Percentiles rank a stretch among this genome's conserved stretches.
Conservation (phyloP, 164 flowering plant genomes). For the Piper betle region DNA sequence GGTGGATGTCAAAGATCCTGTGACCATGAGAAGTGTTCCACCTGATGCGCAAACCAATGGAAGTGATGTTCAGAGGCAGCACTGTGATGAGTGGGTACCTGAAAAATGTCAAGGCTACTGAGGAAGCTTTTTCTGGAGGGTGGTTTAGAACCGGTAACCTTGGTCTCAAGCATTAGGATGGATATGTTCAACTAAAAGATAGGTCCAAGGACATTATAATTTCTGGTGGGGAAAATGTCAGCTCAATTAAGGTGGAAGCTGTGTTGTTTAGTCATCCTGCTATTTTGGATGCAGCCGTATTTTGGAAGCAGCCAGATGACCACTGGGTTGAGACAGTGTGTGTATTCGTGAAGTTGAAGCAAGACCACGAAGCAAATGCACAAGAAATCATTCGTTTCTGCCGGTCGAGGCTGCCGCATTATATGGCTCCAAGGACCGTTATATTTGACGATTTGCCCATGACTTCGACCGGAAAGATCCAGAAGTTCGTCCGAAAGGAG, state of each 20-base stretch:
- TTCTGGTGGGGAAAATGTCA: slow-evolving; percentile 29
- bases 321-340: slow-evolving; percentile 37
- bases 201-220: slow-evolving; percentile 37
- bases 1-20: slow-evolving; percentile 53
- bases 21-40: slow-evolving; percentile 48
- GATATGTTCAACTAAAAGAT: slow-evolving; percentile 45
- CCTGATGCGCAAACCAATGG: slow-evolving; percentile 43
- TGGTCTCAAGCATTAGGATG: slow-evolving; percentile 36
- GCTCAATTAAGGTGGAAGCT: slow-evolving; percentile 52
- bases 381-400: slow-evolving; percentile 45
- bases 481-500: slow-evolving; percentile 34
- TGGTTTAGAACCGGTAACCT: slow-evolving; percentile 58
- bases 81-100: slow-evolving; percentile 63
- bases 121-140: slow-evolving; percentile 43
- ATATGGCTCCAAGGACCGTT: slow-evolving; percentile 44
- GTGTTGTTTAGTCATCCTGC: slow-evolving; percentile 40
- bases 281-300: slow-evolving; percentile 54
- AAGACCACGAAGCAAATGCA: slow-evolving; percentile 12
- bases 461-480: slow-evolving; percentile 42
- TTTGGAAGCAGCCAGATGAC: slow-evolving; percentile 32
- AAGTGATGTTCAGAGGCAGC: slow-evolving; percentile 66
- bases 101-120: slow-evolving; percentile 28
- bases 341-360: slow-evolving; percentile 56
- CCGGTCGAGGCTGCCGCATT: slow-evolving; percentile 24
- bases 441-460: slow-evolving; percentile 39